A percentile compares a stretch with the other conserved stretches of the same genome.
These are phyloP conservation scores for Debaryomyces coudertii DNA, from an alignment of 1,139 yeast species.

Conservation along the genomic window DNA sequence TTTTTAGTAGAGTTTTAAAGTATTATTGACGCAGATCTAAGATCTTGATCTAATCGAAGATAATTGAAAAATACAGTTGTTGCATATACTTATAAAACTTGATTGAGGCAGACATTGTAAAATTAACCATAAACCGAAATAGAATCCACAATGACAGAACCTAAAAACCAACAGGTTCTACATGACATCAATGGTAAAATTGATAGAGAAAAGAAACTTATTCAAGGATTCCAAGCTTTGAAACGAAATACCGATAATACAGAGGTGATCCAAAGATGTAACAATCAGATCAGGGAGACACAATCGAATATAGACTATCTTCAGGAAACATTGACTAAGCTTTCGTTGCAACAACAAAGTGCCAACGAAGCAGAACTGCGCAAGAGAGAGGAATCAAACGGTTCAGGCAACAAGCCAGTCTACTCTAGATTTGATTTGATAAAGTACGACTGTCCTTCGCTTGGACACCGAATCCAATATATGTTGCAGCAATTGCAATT, in stretches of 20 bases:
- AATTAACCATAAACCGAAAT: neutral
- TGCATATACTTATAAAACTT: neutral
- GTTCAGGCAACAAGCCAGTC: constrained; percentile 35
- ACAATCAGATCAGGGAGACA: constrained; percentile 87
- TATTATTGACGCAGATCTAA: neutral
- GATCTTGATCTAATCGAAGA: neutral
- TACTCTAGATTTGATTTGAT: constrained; percentile 77
- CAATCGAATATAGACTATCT: constrained; percentile 88
- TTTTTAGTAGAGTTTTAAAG: neutral
- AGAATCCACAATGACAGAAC: constrained; percentile 11
- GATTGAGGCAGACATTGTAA: neutral
- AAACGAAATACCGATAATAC: constrained; percentile 77
- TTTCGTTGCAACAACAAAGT: constrained; percentile 42
- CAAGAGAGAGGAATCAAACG: constrained; percentile 9
- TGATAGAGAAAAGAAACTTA: constrained; percentile 83
- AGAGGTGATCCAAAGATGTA: constrained; percentile 87
- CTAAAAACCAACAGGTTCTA: constrained; percentile 36
- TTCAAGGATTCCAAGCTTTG: constrained; percentile 82
- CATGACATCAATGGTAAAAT: constrained; percentile 79
- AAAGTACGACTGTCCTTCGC: constrained; percentile 90
- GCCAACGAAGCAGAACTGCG: constrained; percentile 16
- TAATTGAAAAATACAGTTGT: neutral
- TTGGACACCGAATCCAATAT: constrained; percentile 93
- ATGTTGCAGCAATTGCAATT: constrained; percentile 95
- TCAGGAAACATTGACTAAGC: constrained; percentile 72